Conservation (phyloP, 768 basidiomycete genomes). For the Amanita rimosa region DNA sequence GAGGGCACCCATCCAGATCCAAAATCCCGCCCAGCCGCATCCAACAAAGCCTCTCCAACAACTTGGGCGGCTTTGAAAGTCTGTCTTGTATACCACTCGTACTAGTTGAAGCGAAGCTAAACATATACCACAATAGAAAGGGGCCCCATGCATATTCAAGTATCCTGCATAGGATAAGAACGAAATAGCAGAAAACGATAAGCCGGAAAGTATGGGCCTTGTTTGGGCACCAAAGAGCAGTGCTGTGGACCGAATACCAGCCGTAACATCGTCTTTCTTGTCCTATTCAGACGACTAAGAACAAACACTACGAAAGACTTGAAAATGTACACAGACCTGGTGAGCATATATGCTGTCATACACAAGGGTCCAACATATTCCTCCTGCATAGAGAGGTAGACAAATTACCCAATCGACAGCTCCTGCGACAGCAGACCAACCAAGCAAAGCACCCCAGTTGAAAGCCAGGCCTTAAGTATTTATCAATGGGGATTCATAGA, state of each 20-base stretch:
- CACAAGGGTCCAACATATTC: conserved; percentile 87
- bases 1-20: conserved; percentile 75
- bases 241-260: conserved; percentile 90
- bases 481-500: neutral
- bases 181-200: conserved; percentile 66
- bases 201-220: conserved; percentile 59
- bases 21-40: conserved; percentile 83
- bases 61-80: conserved; percentile 65
- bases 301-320: neutral
- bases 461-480: conserved; percentile 67
- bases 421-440: conserved; percentile 91
- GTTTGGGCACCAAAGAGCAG: conserved; percentile 77
- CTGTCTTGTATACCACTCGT: conserved; percentile 60
- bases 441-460: conserved; percentile 94
- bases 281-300: conserved; percentile 39
- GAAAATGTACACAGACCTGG: conserved; percentile 41
- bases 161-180: conserved; percentile 71
- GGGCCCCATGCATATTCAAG: conserved; percentile 61
- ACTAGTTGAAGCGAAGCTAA: conserved; percentile 69
- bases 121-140: conserved; percentile 73
- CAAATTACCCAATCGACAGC: conserved; percentile 72
- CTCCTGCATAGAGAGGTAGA: conserved; percentile 82
- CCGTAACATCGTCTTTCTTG: conserved; percentile 80
- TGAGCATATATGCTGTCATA: conserved; percentile 99
- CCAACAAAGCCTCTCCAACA: conserved; percentile 88